Evolutionary conservation across 805 yeast species (phyloP).

Genomic region (Starmerella ratchasimensis): DNA sequence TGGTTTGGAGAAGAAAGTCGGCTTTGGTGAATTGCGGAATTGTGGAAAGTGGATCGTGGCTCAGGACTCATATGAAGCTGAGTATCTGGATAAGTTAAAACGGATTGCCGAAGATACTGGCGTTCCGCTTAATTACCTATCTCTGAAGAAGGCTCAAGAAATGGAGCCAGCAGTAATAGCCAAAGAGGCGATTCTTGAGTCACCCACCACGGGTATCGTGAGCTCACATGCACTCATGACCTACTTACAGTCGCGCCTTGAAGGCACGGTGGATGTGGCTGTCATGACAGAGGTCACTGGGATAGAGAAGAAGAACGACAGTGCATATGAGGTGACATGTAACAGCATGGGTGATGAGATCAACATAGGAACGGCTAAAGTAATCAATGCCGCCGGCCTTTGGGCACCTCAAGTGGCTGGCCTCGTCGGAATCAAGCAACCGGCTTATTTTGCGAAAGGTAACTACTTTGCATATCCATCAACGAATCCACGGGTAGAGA

Average conservation of each 20-base stretch:
- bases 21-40: constrained; percentile 37
- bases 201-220: constrained; percentile 76
- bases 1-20: constrained; percentile 31
- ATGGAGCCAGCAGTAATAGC: constrained; percentile 61
- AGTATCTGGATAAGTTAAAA: constrained; percentile 42
- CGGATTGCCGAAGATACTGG: constrained; percentile 37
- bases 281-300: constrained; percentile 44
- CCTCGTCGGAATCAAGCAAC: constrained; percentile 45
- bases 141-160: constrained; percentile 32
- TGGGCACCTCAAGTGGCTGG: constrained; percentile 62
- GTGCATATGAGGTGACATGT: constrained; percentile 14
- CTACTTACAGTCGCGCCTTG: constrained; percentile 42
- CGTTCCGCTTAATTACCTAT: constrained; percentile 46
- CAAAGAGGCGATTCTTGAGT: constrained; percentile 43
- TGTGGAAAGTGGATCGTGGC: constrained; percentile 83
- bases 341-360: constrained; percentile 19
- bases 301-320: constrained; percentile 19
- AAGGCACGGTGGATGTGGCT: constrained; percentile 52
- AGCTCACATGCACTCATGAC: constrained; percentile 67
- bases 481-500: constrained; percentile 36
- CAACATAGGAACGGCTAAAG: constrained; percentile 34
- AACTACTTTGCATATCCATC: constrained; percentile 53
- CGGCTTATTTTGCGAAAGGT: constrained; percentile 68
- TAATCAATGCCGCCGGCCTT: constrained; percentile 71
- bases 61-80: constrained; percentile 49